Base-by-base conservation (phyloP, 805 yeast genomes). In the Saccharomycopsis sp. region DNA sequence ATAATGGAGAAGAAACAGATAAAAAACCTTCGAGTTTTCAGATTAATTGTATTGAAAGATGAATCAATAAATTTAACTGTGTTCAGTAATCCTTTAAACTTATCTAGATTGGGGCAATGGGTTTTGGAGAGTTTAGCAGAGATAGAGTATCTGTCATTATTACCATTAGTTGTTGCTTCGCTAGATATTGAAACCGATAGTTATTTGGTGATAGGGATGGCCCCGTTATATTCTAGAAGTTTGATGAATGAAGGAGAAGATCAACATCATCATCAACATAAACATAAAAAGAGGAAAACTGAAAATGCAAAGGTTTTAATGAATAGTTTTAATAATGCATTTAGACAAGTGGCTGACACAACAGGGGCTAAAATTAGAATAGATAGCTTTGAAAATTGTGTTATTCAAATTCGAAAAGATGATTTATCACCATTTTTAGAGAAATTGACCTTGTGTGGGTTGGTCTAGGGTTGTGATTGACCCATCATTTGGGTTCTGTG, bases 301-400 rank as follows among this genome's bases (percentile, higher is more conserved):
- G 53, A 56, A 17, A 63, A 61, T 5, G 65, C 64, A 21, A 70
- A 70, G 26, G 72, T 79, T 0, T 62, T 79, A 28, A 64, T 81
- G 41, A 90, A 93, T 59, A 81, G 86, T 5, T 93, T 93, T 58
- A 89, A 96, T 38, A 76, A 82, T 47, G 95, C 95, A 28, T 93
- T 93, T 61, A 96, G 87, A 60, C 83, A 81, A 52, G 85, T 89
- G 22, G 93, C 97, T 1, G 72, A 71, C 37, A 75, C 76, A 17
- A 84, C 95, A 4, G 90, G 88, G 34, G 96, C 97, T 2, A 79
- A 84, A 54, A 88, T 88, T 16, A 74, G 90, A 56, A 84, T 93
- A 51, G 97, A 93, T 60, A 87, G 95, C 57, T 93, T 93, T 63
- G 97, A 93, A 59, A 85, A 95, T 52, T 79, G 97, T 2, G 85